Evolutionary conservation across 1,284 basidiomycete species (phyloP), one percentile per base, ranked within the genome.

Genomic region (Naganishia sp.): DNA sequence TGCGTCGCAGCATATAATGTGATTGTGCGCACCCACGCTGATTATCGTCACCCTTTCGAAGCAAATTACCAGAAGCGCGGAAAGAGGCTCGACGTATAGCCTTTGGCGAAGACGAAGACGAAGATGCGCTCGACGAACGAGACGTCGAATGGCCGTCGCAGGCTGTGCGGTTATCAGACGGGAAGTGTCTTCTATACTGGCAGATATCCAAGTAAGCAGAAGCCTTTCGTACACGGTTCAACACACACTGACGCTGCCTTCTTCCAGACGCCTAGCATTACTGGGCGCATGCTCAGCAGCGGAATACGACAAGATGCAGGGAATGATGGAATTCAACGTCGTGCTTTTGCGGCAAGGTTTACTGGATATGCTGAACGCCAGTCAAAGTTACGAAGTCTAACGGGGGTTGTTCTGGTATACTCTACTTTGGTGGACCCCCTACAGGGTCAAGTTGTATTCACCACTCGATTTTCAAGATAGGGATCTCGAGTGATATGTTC

Each of bases 281-380:
- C 83, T 97, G 17, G 58, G 52, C 88, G 90, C 2, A 80, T 95
- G 53, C 77, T 96, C 15, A 88, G 90, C 21, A 90, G 91, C 1
- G 83, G 86, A 49, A 87, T 90, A 18, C 93, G 88, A 75, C 88
- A 92, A 61, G 35, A 61, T 61, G 68, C 82, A 90, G 25, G 92
- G 91, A 18, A 82, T 94, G 68, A 85, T 97, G 50, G 94, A 97
- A 77, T 95, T 92, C 79, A 98, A 98, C 73, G 87, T 97, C 6
- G 88, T 92, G 23, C 92, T 90, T 77, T 89, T 97, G 77, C 77
- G 83, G 13, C 78, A 82, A 28, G 82, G 83, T 3, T 78, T 84
- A 0, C 74, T 81, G 55, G 72, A 79, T 47, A 79, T 83, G 23
- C 68, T 80, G 35, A 73, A 76, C 69, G 76, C 75, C 43, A 69